Evolutionary conservation across 2,329 filamentous ascomycete species (phyloP), one percentile per base, ranked within the genome.

Genomic region (Xylaria digitata): DNA sequence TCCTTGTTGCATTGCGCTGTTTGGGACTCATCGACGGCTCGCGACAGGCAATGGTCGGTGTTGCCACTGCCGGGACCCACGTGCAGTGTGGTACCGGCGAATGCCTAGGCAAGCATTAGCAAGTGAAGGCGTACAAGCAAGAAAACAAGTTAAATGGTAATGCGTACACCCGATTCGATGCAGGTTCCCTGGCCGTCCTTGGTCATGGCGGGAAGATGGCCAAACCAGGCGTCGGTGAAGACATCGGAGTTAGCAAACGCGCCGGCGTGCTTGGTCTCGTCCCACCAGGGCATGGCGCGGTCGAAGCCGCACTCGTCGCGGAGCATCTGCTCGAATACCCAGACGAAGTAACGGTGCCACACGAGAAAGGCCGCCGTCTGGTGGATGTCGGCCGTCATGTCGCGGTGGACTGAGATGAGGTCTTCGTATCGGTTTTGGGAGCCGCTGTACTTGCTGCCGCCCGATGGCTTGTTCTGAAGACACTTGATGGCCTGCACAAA

Each of bases 281-380:
- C 78, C 79, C 79, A 81, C 78, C 79, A 81, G 6, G 79, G 76
- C 71, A 81, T 75, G 2, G 79, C 74, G 9, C 75, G 73, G 13
- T 65, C 56, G 67, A 80, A 80, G 55, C 72, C 74, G 65, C 80
- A 82, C 73, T 82, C 80, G 15, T 77, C 68, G 26, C 78, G 77
- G 66, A 82, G 75, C 66, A 80, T 50, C 50, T 70, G 68, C 72
- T 82, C 79, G 68, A 80, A 79, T 3, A 76, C 70, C 64, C 72
- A 71, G 30, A 80, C 69, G 70, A 78, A 81, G 71, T 78, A 79
- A 23, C 80, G 75, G 74, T 82, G 80, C 78, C 79, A 82, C 17
- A 77, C 74, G 1, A 82, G 73, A 73, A 82, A 82, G 37, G 59
- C 21, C 4, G 66, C 69, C n/a, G 69, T 69, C 42, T 69, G 66